A percentile compares a stretch with the other conserved stretches of the same genome.
Evolutionary conservation across 345 rosid genomes (phyloP).

Genomic region (Erysimum cheiranthoides): DNA sequence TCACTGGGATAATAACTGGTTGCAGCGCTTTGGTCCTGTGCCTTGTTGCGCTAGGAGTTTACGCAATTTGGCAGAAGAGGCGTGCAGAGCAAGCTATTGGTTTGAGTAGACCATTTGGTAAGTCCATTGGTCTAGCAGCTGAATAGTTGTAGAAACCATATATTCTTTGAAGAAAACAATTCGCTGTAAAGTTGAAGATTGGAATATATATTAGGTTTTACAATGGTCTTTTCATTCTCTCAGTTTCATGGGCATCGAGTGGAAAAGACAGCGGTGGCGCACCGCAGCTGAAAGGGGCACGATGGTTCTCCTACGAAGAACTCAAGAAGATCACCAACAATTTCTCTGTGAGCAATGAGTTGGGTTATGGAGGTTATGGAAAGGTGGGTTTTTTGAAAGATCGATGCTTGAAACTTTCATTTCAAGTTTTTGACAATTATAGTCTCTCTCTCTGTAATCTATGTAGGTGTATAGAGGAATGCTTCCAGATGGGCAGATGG

Average conservation of each 20-base stretch:
- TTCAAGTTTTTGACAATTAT: not conserved
- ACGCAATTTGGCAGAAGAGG: conserved; percentile 88
- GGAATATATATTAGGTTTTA: not conserved
- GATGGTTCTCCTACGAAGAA: conserved; percentile 95
- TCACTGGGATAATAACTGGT: conserved; percentile 58
- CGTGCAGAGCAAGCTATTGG: conserved; percentile 95
- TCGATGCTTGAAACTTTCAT: conserved; percentile 14
- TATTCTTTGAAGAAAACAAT: not conserved
- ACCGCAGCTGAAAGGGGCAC: conserved; percentile 92
- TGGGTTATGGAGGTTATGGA: conserved; percentile 96
- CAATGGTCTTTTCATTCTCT: conserved; percentile 17
- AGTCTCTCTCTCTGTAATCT: not conserved
- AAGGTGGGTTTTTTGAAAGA: conserved; percentile 54
- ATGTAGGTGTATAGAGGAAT: conserved; percentile 83
- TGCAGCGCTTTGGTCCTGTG: conserved; percentile 61
- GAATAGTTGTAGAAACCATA: not conserved
- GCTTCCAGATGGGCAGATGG: conserved; percentile 72
- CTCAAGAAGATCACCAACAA: conserved; percentile 78
- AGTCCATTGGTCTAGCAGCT: conserved; percentile 24
- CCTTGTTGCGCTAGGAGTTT: conserved; percentile 69
- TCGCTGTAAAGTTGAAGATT: not conserved
- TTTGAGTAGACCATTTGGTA: conserved; percentile 88
- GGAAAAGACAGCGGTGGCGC: conserved; percentile 88
- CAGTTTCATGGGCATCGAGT: conserved; percentile 93
- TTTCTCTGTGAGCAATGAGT: conserved; percentile 73